Percentiles rank a stretch among this genome's conserved stretches.
phyloP scores from a whole-genome alignment of 768 basidiomycete species.

The Neoboletus magnificus region DNA sequence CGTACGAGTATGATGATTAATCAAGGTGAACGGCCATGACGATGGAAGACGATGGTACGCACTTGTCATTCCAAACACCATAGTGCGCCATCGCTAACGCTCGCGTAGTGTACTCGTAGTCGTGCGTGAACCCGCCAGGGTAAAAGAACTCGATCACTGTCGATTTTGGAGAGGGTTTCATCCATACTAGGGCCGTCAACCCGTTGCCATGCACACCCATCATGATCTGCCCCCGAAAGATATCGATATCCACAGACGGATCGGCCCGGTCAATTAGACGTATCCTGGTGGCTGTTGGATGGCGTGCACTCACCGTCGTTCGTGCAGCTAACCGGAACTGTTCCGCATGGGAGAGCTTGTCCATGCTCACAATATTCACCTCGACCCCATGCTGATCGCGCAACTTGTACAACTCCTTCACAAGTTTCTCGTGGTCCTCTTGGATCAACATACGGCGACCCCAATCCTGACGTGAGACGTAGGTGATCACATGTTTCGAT shows the following conservation, averaged over 20 bases:
- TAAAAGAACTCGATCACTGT: conserved; percentile 94
- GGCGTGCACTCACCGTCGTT: conserved; percentile 65
- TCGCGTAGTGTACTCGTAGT: conserved; percentile 80
- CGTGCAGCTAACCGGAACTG: conserved; percentile 79
- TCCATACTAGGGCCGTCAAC: conserved; percentile 85
- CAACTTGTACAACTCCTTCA: conserved; percentile 67
- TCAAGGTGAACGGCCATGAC: background rate
- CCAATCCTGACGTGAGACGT: conserved; percentile 88
- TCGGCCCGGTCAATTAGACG: background rate
- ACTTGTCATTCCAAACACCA: conserved; percentile 81
- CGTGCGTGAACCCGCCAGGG: conserved; percentile 78
- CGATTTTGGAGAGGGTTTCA: conserved; percentile 77
- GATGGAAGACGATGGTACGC: conserved; percentile 14
- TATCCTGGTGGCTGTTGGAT: background rate
- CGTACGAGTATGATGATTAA: background rate
- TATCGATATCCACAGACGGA: background rate
- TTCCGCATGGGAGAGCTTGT: conserved; percentile 73
- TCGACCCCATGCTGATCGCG: conserved; percentile 75
- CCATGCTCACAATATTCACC: conserved; percentile 84
- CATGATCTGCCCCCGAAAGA: conserved; percentile 63
- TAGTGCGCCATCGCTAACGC: conserved; percentile 81
- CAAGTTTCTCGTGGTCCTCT: conserved; percentile 76
- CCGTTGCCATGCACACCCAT: conserved; percentile 95
- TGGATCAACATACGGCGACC: conserved; percentile 75
- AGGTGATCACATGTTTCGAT: conserved; percentile 82